Conservation (phyloP, 2,329 filamentous ascomycete species). For the Coniella vitis region DNA sequence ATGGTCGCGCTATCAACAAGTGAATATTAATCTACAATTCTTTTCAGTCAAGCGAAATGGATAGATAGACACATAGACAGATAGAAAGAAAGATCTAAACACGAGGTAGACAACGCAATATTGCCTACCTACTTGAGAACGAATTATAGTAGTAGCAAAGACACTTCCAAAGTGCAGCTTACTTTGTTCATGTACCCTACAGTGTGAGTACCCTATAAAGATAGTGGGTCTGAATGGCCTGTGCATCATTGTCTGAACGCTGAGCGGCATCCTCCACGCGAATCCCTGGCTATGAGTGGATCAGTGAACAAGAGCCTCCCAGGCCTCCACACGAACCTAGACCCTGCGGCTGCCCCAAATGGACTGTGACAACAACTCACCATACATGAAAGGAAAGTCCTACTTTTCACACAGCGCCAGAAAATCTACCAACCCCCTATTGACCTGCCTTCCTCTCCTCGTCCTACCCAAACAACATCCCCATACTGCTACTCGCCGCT, state of each 20-base stretch:
- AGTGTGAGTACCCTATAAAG: too few relatives aligned
- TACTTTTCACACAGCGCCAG: not conserved
- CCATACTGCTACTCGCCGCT: too few relatives aligned
- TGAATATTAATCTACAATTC: too few relatives aligned
- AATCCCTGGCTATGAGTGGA: not conserved
- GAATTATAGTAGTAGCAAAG: too few relatives aligned
- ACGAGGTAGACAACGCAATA: too few relatives aligned
- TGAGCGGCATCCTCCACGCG: not conserved
- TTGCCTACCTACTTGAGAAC: too few relatives aligned
- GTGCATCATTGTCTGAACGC: not conserved
- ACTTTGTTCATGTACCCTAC: too few relatives aligned
- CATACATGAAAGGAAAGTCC: not conserved
- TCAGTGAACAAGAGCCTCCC: not conserved
- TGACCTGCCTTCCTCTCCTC: not conserved
- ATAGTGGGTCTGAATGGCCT: not conserved
- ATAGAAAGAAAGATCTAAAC: too few relatives aligned
- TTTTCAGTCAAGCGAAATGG: too few relatives aligned
- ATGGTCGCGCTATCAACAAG: too few relatives aligned
- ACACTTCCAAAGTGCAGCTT: too few relatives aligned
- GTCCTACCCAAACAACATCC: not conserved
- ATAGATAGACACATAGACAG: too few relatives aligned
- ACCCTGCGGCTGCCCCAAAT: not conserved
- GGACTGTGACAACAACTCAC: conserved; percentile 3
- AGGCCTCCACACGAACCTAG: not conserved
- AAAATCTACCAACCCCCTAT: not conserved